Conservation (phyloP, 495 filamentous ascomycete genomes). For the Lindgomyces ingoldianus region DNA sequence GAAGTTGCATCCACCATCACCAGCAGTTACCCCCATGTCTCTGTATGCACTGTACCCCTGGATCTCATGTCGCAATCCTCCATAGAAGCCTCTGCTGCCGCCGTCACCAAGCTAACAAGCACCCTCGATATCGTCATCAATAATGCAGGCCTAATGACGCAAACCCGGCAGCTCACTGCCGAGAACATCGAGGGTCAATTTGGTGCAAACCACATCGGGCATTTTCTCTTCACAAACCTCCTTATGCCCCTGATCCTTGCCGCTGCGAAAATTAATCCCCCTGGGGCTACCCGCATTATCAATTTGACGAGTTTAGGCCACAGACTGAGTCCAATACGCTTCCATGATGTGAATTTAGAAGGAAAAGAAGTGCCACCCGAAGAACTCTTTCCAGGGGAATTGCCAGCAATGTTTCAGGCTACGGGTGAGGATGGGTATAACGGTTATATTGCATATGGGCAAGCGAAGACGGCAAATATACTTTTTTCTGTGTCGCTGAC, state of each 20-base stretch:
- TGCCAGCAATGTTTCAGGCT: slow-evolving; percentile 13
- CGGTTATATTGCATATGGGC: slow-evolving; percentile 34
- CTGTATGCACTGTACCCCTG: slow-evolving; percentile 47
- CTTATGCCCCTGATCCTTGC: slow-evolving; percentile 20
- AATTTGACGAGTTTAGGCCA: slow-evolving; percentile 33
- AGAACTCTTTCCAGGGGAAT: slow-evolving; percentile 6
- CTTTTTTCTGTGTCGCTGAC: slow-evolving; percentile 27
- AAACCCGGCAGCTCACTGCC: not conserved
- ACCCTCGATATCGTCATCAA: slow-evolving; percentile 36
- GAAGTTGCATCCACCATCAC: slow-evolving; percentile 49
- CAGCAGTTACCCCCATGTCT: slow-evolving; percentile 40
- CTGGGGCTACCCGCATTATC: slow-evolving; percentile 29
- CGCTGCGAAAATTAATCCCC: slow-evolving; percentile 9
- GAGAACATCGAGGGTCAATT: slow-evolving; percentile 60
- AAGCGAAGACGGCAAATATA: slow-evolving; percentile 34
- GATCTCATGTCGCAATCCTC: slow-evolving; percentile 53
- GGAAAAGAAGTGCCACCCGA: slow-evolving; percentile 31
- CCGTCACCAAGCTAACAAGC: slow-evolving; percentile 44
- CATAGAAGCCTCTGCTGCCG: slow-evolving; percentile 49
- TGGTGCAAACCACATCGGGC: slow-evolving; percentile 44
- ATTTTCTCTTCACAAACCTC: slow-evolving; percentile 35
- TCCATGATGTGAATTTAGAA: slow-evolving; percentile 37
- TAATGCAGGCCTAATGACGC: slow-evolving; percentile 31
- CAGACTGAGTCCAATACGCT: slow-evolving; percentile 30
- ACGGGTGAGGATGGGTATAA: slow-evolving; percentile 22